These are phyloP conservation scores for Trypanosoma boissoni DNA, from an alignment of 208 protist species.

Conservation along the genomic window DNA sequence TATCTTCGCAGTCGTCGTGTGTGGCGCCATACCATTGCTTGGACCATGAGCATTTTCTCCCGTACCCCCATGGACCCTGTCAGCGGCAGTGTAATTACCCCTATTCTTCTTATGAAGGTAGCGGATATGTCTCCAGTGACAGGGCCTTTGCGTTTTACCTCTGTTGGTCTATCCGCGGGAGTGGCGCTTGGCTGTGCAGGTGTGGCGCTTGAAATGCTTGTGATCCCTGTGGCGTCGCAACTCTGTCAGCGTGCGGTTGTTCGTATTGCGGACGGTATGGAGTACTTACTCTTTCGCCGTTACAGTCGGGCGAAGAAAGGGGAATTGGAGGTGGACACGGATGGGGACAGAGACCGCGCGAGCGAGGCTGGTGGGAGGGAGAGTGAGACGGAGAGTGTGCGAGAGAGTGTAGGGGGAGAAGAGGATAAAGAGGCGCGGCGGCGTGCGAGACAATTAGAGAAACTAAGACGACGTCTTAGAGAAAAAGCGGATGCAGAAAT, in stretches of 20 bases:
- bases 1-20: slow-evolving; percentile 57
- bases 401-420: not conserved
- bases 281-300: slow-evolving; percentile 78
- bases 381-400: slow-evolving; percentile 10
- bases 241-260: slow-evolving; percentile 66
- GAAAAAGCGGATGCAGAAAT: slow-evolving; percentile 12
- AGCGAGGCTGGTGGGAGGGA: slow-evolving; percentile 1
- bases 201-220: slow-evolving; percentile 40
- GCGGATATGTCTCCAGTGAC: slow-evolving; percentile 21
- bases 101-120: slow-evolving; percentile 36
- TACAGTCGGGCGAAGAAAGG: slow-evolving; percentile 37
- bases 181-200: slow-evolving; percentile 28
- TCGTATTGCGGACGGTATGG: slow-evolving; percentile 50
- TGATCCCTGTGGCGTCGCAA: slow-evolving; percentile 49
- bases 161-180: slow-evolving; percentile 31
- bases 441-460: slow-evolving; percentile 5
- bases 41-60: slow-evolving; percentile 47
- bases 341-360: slow-evolving; percentile 23
- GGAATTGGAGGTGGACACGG: slow-evolving; percentile 31
- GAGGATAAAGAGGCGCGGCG: slow-evolving; percentile 15
- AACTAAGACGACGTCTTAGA: slow-evolving; percentile 25
- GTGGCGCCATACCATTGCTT: slow-evolving; percentile 49
- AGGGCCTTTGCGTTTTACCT: slow-evolving; percentile 36
- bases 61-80: slow-evolving; percentile 70
- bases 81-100: slow-evolving; percentile 54